Evolutionary conservation across 345 rosid genomes (phyloP).

Genomic region (Barbarea vulgaris): DNA sequence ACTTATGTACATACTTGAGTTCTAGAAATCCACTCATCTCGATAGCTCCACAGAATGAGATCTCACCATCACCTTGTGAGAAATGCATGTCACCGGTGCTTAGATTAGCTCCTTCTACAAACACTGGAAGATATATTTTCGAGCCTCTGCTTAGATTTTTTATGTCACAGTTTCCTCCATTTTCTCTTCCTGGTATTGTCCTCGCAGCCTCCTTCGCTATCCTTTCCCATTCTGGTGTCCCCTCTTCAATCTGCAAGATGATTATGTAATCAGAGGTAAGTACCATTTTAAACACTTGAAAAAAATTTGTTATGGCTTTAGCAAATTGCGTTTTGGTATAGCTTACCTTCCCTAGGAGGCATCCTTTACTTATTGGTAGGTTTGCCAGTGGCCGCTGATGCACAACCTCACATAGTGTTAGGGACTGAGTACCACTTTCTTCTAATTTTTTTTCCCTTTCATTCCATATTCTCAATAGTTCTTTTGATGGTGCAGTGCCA

Average conservation of each 20-base stretch:
- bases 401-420: conserved; percentile 74
- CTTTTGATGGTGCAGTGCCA: conserved; percentile 88
- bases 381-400: conserved; percentile 79
- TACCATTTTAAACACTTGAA: neutral
- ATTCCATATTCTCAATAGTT: conserved; percentile 79
- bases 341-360: conserved; percentile 68
- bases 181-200: conserved; percentile 91
- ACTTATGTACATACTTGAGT: conserved; percentile 59
- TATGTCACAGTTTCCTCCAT: conserved; percentile 96
- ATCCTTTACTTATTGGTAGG: conserved; percentile 76
- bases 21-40: conserved; percentile 93
- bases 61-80: conserved; percentile 96
- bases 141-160: conserved; percentile 90
- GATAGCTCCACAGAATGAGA: conserved; percentile 92
- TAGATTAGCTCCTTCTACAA: conserved; percentile 86
- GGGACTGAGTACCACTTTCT: conserved; percentile 56
- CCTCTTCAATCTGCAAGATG: conserved; percentile 54
- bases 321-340: neutral
- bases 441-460: conserved; percentile 73
- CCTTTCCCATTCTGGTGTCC: conserved; percentile 78
- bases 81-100: conserved; percentile 97
- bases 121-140: conserved; percentile 82
- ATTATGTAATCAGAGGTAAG: conserved; percentile 11
- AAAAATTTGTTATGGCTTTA: neutral
- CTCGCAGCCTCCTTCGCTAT: conserved; percentile 77